These are phyloP conservation scores for Cyclotella choctawhatcheeana DNA, from an alignment of 108 stramenopile genomes.

Conservation along the genomic window DNA sequence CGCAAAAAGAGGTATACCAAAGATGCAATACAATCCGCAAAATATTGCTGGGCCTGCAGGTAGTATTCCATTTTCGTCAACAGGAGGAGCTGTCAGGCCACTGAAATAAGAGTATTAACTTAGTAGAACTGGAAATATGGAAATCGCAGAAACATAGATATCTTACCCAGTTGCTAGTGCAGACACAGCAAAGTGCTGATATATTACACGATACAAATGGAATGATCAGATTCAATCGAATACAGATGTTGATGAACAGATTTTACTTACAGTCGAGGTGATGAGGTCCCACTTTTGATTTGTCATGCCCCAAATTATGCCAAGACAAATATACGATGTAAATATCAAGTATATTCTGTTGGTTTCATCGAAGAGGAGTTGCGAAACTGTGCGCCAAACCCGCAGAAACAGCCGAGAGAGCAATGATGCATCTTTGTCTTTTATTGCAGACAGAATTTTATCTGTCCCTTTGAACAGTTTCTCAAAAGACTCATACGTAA, in stretches of 20 bases:
- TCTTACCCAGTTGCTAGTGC: conserved; percentile 79
- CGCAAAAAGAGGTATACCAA: conserved; percentile 73
- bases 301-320: conserved; percentile 59
- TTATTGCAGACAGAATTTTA: conserved; percentile 20
- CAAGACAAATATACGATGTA: conserved; percentile 51
- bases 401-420: not conserved
- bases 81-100: conserved; percentile 69
- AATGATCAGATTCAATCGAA: too few species aligned
- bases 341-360: conserved; percentile 64
- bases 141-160: too few species aligned
- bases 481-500: conserved; percentile 26
- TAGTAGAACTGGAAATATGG: too few species aligned
- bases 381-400: conserved; percentile 7
- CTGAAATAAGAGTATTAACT: too few species aligned
- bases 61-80: conserved; percentile 59
- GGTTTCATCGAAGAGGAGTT: conserved; percentile 4
- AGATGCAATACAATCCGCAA: conserved; percentile 69
- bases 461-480: conserved; percentile 29
- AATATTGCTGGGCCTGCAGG: conserved; percentile 62
- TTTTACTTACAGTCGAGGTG: conserved; percentile 51
- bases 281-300: conserved; percentile 66
- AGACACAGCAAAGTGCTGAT: conserved; percentile 72
- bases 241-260: too few species aligned
- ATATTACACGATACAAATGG: too few species aligned
- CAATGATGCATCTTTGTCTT: conserved; percentile 1